phyloP scores from a whole-genome alignment of 148 eudicot species.

The Gaultheria prostrata region DNA sequence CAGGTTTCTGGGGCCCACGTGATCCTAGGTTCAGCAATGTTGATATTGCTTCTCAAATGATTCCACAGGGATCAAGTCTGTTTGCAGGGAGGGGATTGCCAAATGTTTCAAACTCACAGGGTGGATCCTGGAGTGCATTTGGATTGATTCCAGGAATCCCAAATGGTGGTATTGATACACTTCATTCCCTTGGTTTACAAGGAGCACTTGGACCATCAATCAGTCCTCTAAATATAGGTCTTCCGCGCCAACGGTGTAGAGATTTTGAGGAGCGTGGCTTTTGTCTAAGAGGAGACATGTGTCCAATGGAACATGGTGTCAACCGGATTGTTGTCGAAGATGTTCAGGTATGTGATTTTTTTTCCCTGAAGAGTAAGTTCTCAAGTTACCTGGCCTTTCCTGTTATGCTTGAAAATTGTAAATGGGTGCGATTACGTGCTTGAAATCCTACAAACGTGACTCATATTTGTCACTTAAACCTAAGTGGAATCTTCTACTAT shows the following conservation, averaged over 20 bases:
- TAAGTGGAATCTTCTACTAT: not conserved
- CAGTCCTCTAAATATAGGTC: constrained; percentile 57
- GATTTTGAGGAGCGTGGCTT: constrained; percentile 98
- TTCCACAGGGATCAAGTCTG: constrained; percentile 49
- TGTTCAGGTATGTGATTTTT: constrained; percentile 66
- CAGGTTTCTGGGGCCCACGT: constrained; percentile 45
- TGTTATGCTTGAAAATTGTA: not conserved
- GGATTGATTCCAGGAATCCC: constrained; percentile 72
- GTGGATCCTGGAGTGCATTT: constrained; percentile 68
- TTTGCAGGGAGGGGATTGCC: constrained; percentile 71
- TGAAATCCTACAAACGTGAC: not conserved
- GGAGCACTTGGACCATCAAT: constrained; percentile 61
- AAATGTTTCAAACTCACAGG: constrained; percentile 53
- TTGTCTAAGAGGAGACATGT: constrained; percentile 96
- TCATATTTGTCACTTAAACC: not conserved
- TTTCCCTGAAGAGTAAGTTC: not conserved
- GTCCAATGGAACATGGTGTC: constrained; percentile 98
- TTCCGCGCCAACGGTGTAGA: constrained; percentile 84
- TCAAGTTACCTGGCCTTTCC: not conserved
- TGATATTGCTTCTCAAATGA: constrained; percentile 63
- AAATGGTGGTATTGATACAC: constrained; percentile 70
- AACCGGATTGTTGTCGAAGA: constrained; percentile 94
- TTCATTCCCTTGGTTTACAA: constrained; percentile 73
- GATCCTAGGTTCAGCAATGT: constrained; percentile 57
- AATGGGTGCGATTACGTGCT: not conserved